Base-by-base conservation (phyloP, 371 early-diverging fungal species). In the Circinella minor region DNA sequence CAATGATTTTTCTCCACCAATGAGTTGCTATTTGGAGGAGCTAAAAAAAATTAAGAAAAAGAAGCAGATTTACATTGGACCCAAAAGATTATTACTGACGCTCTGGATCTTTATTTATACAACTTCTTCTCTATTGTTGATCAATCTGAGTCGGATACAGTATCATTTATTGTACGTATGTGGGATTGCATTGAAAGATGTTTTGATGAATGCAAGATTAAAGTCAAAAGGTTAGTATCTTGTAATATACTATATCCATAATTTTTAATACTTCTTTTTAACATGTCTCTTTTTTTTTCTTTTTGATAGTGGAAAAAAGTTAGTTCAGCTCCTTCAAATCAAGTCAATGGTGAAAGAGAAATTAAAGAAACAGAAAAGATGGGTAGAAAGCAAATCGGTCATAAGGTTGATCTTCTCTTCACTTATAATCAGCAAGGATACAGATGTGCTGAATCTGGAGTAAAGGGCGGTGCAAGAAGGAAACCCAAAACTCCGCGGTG, bases 11-110 rank as follows among this genome's bases (percentile, higher is more conserved):
- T n/a, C n/a, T n/a, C n/a, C n/a, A n/a, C n/a, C n/a, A n/a, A n/a
- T n/a, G n/a, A n/a, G n/a, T n/a, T n/a, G n/a, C n/a, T n/a, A n/a
- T n/a, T n/a, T n/a, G n/a, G n/a, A n/a, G n/a, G n/a, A n/a, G n/a
- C n/a, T n/a, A n/a, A n/a, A n/a, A n/a, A n/a, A n/a, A n/a, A n/a
- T n/a, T n/a, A n/a, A n/a, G n/a, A n/a, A n/a, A n/a, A n/a, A n/a
- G n/a, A n/a, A n/a, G n/a, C n/a, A 18, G 65, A 65, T 20, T 34
- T 63, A n/a, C 55, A 63, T 34, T 69, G 69, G 69, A 55, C 48
- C 4, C 63, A 69, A 10, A 61, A 65, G 36, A 13, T 48, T 1
- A 64, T 70, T 39, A 9, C 57, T 4, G 48, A 61, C 0, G 65
- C 43, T 1, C n/a, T 61, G 17, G 65, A 65, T 20, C 43, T 70